phyloP scores from a whole-genome alignment of 2,329 filamentous ascomycete species.

The Aciculosporium take region DNA sequence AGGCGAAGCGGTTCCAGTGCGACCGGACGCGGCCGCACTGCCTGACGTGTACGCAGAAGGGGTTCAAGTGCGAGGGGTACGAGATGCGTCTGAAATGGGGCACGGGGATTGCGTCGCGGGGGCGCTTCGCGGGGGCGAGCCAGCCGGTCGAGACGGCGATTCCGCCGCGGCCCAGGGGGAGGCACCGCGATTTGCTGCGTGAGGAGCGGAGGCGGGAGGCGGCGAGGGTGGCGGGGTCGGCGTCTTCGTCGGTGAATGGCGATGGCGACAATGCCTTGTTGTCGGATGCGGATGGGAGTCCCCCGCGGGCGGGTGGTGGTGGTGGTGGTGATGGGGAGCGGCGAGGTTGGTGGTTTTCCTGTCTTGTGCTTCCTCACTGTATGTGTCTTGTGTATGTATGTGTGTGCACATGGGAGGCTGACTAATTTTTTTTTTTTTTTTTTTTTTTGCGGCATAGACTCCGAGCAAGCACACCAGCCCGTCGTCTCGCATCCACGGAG shows the following conservation, averaged over 20 bases:
- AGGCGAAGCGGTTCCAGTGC: constrained; percentile 2
- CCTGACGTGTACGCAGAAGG: constrained; percentile 1
- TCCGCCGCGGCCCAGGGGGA: constrained; percentile 1
- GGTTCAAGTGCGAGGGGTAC: constrained; percentile 2
- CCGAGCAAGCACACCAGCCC: neutral
- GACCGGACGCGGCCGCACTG: constrained; percentile 2
- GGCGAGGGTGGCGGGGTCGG: neutral
- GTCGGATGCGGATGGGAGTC: neutral
- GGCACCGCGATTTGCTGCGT: constrained; percentile 3
- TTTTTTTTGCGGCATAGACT: neutral
- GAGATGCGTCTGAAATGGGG: constrained; percentile 5
- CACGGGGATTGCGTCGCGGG: constrained; percentile 2
- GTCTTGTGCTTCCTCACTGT: no score
- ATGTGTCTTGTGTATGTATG: no score
- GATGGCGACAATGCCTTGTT: neutral
- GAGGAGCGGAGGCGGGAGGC: constrained; percentile 3
- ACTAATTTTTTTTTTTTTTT: no score
- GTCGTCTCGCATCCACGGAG: neutral
- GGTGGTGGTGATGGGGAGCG: no score
- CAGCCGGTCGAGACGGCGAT: constrained; percentile 1
- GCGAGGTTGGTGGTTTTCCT: no score
- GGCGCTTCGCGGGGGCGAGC: constrained; percentile 2
- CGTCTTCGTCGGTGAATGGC: neutral
- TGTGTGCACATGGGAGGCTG: no score
- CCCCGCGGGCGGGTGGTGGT: neutral